Evolutionary conservation across 2,329 filamentous ascomycete species (phyloP), one percentile per base, ranked within the genome.

Genomic region (Hypoxylon rubiginosum): DNA sequence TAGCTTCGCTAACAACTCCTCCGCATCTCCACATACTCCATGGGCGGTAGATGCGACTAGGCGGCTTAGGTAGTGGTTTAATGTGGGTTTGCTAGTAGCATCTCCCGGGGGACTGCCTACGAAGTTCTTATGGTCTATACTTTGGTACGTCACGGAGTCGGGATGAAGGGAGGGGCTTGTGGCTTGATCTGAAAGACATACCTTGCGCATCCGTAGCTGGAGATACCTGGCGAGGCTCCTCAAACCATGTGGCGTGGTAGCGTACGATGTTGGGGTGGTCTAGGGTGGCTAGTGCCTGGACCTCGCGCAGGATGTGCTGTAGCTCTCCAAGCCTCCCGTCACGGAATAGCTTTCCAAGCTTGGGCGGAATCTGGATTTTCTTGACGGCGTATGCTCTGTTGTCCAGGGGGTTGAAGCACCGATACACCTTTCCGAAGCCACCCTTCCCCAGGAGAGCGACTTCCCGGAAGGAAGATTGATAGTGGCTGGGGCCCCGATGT

Each of bases 151-250:
- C 8, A 41, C n/a, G 30, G 15, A 30, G 15, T 6, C 15, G 30
- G 8, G 24, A 10, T 4, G 6, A 13, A 10, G 5, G 9, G 15
- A 19, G 45, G 19, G 19, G n/a, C n/a, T n/a, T 10, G 39, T 45
- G 15, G 13, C 1, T 3, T 17, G 78, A 56, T 85, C 82, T 9
- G 79, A 52, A 30, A 28, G 4, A 85, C 75, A 6, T 85, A 84
- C 15, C 82, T 80, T 28, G 85, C 80, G 19, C 80, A 76, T 4
- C 79, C 75, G 32, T 30, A 17, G 30, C 11, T 30, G 21, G 15
- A 15, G 58, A 34, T 3, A 41, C 13, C 21, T 62, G 57, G 5
- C 73, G 72, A n/a, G 73, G 71, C 50, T 75, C 70, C 49, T 78
- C 76, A 58, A 77, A 71, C 75, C 75, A 77, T 0, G 76, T 75